Percentiles rank a stretch among this genome's conserved stretches.
Conservation (phyloP, 495 filamentous ascomycete species). For the Trichocladium uniseriatum region DNA sequence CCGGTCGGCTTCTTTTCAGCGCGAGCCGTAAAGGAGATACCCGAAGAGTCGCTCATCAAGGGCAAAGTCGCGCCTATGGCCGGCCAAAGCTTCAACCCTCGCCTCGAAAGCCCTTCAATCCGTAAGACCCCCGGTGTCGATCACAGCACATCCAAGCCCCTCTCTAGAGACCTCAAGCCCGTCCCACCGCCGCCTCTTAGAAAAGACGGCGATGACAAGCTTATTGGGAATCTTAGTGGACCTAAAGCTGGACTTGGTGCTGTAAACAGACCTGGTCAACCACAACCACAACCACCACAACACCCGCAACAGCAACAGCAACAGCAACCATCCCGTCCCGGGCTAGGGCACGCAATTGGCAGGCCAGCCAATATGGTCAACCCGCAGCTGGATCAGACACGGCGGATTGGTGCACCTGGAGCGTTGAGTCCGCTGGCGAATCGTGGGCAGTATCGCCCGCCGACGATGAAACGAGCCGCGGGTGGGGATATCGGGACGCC, state of each 20-base stretch:
- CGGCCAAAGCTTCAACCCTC: constrained; percentile 65
- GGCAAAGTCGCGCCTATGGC: constrained; percentile 33
- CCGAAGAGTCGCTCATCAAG: constrained; percentile 26
- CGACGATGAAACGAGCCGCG: constrained; percentile 44
- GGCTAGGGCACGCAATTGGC: neutral
- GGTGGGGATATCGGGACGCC: neutral
- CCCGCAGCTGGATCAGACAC: constrained; percentile 55
- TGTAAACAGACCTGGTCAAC: no score
- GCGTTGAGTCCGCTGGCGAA: constrained; percentile 48
- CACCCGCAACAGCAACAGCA: constrained; percentile 5
- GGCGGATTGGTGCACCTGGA: constrained; percentile 68
- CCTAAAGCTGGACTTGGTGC: no score
- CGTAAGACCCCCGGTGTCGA: constrained; percentile 86
- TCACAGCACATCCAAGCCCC: constrained; percentile 59
- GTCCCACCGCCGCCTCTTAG: constrained; percentile 30
- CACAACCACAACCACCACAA: neutral
- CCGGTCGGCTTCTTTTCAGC: constrained; percentile 60
- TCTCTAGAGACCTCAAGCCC: constrained; percentile 42
- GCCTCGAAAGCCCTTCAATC: constrained; percentile 75
- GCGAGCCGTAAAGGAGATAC: constrained; percentile 46
- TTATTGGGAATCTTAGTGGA: no score
- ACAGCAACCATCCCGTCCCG: neutral
- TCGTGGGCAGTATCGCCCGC: constrained; percentile 50
- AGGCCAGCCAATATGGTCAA: constrained; percentile 51
- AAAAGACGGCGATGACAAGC: constrained; percentile 4